Percentiles rank a stretch among this genome's conserved stretches.
Evolutionary conservation across 768 basidiomycete genomes (phyloP).

Genomic region (Mrakia blollopis): DNA sequence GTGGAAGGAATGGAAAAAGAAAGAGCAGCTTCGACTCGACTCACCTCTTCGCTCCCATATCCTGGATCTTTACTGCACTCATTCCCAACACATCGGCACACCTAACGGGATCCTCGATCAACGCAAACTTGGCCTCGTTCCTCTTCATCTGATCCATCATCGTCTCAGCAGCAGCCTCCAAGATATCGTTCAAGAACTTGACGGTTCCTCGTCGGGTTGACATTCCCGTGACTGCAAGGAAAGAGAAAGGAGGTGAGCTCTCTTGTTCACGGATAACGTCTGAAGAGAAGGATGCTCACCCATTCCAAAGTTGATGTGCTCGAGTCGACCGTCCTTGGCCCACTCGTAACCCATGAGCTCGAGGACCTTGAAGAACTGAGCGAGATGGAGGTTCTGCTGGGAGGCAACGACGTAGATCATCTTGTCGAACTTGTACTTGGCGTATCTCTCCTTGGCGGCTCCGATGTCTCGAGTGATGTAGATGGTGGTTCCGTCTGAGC

Average conservation of each 20-base stretch:
- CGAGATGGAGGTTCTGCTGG: conserved; percentile 64
- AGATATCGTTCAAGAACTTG: conserved; percentile 83
- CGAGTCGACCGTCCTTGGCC: conserved; percentile 59
- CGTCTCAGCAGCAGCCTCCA: conserved; percentile 70
- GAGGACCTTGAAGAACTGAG: conserved; percentile 90
- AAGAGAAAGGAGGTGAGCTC: not conserved
- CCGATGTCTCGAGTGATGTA: conserved; percentile 94
- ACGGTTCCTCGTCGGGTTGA: conserved; percentile 78
- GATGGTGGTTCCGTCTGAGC: conserved; percentile 80
- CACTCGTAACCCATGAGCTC: conserved; percentile 83
- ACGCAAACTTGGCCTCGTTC: conserved; percentile 86
- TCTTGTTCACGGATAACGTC: not conserved
- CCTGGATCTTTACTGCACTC: conserved; percentile 94
- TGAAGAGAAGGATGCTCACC: conserved; percentile 4
- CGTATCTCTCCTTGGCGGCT: conserved; percentile 84
- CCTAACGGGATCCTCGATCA: conserved; percentile 77
- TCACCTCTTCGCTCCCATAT: conserved; percentile 89
- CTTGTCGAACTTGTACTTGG: conserved; percentile 82
- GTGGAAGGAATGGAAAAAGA: conserved; percentile 35
- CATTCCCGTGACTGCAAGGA: conserved; percentile 77
- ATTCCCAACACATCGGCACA: conserved; percentile 81
- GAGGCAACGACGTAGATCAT: conserved; percentile 87
- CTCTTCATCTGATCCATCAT: conserved; percentile 97
- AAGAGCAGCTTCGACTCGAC: too few relatives aligned
- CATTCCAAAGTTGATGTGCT: conserved; percentile 66